Percentiles rank a stretch among this genome's conserved stretches.
phyloP scores from a whole-genome alignment of 257 asterid genomes.

The Primulina huaijiensis region DNA sequence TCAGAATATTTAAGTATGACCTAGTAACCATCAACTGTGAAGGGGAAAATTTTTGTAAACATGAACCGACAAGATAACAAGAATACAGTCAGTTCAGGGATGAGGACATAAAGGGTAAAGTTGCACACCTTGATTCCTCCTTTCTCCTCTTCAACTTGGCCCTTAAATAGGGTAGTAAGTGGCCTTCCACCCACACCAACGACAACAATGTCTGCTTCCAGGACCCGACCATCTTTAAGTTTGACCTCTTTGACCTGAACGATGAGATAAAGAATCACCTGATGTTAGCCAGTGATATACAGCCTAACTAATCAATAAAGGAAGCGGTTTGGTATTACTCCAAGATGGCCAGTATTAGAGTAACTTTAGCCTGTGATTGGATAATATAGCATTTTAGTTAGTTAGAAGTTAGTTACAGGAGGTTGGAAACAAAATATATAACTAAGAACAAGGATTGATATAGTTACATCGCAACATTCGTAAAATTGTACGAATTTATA shows the following conservation, averaged over 20 bases:
- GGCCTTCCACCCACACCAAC: slow-evolving; percentile 97
- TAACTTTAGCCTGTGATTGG: too few species aligned
- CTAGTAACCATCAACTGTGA: slow-evolving; percentile 4
- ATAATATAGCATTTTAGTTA: too few species aligned
- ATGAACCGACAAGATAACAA: not conserved
- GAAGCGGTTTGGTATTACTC: too few species aligned
- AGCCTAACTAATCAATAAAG: slow-evolving; percentile 8
- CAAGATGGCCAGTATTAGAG: too few species aligned
- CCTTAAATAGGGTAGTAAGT: slow-evolving; percentile 61
- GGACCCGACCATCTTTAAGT: slow-evolving; percentile 89
- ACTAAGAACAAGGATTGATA: too few species aligned
- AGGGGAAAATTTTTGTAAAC: not conserved
- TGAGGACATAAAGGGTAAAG: slow-evolving; percentile 9
- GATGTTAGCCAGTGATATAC: slow-evolving; percentile 9
- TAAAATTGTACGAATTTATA: too few species aligned
- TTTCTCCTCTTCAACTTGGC: slow-evolving; percentile 90
- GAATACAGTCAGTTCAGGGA: not conserved
- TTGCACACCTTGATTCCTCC: slow-evolving; percentile 84
- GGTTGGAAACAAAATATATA: too few species aligned
- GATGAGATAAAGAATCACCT: slow-evolving; percentile 6
- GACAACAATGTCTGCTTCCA: slow-evolving; percentile 90
- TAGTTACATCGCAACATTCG: too few species aligned
- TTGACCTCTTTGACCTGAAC: slow-evolving; percentile 76
- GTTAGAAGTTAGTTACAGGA: too few species aligned
- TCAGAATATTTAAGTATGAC: not conserved